Evolutionary conservation across 2,329 filamentous ascomycete species (phyloP).

Genomic region (Bipolaris oryzae): DNA sequence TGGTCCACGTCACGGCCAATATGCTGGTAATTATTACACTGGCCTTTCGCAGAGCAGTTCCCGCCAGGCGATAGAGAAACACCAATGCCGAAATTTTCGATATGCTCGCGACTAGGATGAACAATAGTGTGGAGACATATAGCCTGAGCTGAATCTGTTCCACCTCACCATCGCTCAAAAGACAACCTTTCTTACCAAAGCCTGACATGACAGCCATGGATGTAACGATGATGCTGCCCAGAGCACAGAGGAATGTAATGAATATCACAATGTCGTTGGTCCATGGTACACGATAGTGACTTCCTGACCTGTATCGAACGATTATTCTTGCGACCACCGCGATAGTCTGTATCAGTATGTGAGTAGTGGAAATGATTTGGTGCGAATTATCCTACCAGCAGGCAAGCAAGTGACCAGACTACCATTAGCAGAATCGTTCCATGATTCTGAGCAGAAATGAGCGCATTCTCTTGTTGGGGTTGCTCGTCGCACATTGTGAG

Average conservation of each 20-base stretch:
- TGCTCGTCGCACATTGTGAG: slow-evolving; percentile 19
- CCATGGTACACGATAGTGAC: slow-evolving; percentile 15
- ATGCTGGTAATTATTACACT: slow-evolving; percentile 17
- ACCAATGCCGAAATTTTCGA: slow-evolving; percentile 33
- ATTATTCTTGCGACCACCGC: slow-evolving; percentile 25
- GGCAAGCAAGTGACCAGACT: slow-evolving; percentile 34
- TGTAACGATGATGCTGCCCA: slow-evolving; percentile 31
- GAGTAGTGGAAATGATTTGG: slow-evolving; percentile 1
- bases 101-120: slow-evolving; percentile 27
- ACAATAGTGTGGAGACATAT: slow-evolving; percentile 33
- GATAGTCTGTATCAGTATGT: slow-evolving; percentile 22
- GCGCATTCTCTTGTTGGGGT: slow-evolving; percentile 21
- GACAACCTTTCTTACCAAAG: slow-evolving; percentile 23
- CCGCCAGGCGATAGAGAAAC: slow-evolving; percentile 28
- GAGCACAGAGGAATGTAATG: slow-evolving; percentile 25
- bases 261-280: slow-evolving; percentile 31
- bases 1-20: slow-evolving; percentile 27
- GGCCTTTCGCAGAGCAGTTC: slow-evolving; percentile 20
- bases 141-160: slow-evolving; percentile 26
- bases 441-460: slow-evolving; percentile 34
- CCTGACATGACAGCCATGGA: slow-evolving; percentile 30
- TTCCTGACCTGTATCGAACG: slow-evolving; percentile 22
- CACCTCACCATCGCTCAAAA: slow-evolving; percentile 12
- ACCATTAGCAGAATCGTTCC: slow-evolving; percentile 35
- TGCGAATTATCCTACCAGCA: slow-evolving; percentile 23